Percentiles rank a stretch among this genome's conserved stretches.
phyloP scores from a whole-genome alignment of 106 monocot genomes.

The Alisma plantagoaquatica region DNA sequence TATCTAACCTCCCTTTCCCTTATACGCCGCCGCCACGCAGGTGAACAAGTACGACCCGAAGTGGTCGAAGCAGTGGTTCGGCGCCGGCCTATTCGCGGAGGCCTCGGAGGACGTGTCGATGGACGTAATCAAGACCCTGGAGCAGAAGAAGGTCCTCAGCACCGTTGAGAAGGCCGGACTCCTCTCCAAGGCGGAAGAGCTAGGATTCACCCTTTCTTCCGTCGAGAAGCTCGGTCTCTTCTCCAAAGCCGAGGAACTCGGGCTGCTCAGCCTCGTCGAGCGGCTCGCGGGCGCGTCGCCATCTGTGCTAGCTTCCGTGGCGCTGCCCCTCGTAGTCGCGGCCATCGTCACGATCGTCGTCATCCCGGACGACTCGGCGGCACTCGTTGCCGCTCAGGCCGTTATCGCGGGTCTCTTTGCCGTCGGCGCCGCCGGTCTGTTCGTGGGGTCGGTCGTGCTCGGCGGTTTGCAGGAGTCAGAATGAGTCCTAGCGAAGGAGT shows the following conservation, averaged over 20 bases:
- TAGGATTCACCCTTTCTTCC: constrained; percentile 68
- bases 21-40: no score
- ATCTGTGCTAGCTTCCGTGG: constrained; percentile 49
- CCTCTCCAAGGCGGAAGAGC: constrained; percentile 70
- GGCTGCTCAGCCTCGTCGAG: constrained; percentile 34
- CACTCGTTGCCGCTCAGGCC: constrained; percentile 41
- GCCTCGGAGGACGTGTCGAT: constrained; percentile 56
- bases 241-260: constrained; percentile 82
- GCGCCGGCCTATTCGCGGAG: no score
- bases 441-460: constrained; percentile 58
- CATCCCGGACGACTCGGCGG: constrained; percentile 65
- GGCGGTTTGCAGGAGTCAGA: constrained; percentile 76
- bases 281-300: constrained; percentile 36
- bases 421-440: constrained; percentile 44
- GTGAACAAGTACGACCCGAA: constrained; percentile 63
- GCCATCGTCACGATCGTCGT: constrained; percentile 48
- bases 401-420: constrained; percentile 31
- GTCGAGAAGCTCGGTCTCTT: constrained; percentile 66
- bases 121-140: constrained; percentile 74
- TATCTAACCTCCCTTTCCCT: no score
- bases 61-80: constrained; percentile 82
- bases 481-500: no score
- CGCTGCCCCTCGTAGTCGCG: constrained; percentile 52
- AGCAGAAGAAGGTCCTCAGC: constrained; percentile 63
- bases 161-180: constrained; percentile 66